These are phyloP conservation scores for Paulownia fortunei DNA, from an alignment of 257 asterid genomes.

Conservation along the genomic window DNA sequence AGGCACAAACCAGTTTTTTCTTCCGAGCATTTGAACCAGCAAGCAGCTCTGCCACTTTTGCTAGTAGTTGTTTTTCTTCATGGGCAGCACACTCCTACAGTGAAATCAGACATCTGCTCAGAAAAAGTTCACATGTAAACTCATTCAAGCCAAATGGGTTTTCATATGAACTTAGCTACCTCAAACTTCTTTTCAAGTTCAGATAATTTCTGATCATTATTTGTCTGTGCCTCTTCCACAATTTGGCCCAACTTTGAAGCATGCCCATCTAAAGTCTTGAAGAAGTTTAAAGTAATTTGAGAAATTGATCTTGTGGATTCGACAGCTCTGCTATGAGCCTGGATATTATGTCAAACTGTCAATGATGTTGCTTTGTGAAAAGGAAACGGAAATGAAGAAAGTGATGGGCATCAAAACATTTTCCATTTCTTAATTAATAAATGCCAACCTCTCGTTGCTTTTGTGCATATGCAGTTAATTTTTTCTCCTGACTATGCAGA, in stretches of 20 bases:
- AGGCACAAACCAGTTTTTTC: conserved; percentile 72
- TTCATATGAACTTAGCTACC: conserved; percentile 51
- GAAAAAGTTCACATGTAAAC: not conserved
- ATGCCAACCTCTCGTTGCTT: conserved; percentile 75
- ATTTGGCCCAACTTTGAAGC: conserved; percentile 79
- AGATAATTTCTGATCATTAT: conserved; percentile 69
- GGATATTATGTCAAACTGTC: conserved; percentile 33
- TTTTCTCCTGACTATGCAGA: conserved; percentile 76
- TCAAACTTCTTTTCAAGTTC: conserved; percentile 93
- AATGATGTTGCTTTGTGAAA: conserved; percentile 11
- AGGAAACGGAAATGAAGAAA: conserved; percentile 7
- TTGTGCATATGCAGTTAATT: conserved; percentile 68
- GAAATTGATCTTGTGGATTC: conserved; percentile 81
- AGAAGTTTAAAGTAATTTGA: conserved; percentile 67
- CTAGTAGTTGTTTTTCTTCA: conserved; percentile 89
- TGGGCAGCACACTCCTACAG: conserved; percentile 87
- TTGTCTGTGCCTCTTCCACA: conserved; percentile 78
- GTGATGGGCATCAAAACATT: conserved; percentile 20
- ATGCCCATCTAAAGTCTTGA: conserved; percentile 71
- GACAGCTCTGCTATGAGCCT: conserved; percentile 93
- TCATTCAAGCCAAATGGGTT: conserved; percentile 14
- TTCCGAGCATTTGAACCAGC: conserved; percentile 91
- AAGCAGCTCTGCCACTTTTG: conserved; percentile 93
- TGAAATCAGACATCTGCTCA: conserved; percentile 24
- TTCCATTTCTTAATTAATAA: not conserved